Conservation (phyloP, 2,329 filamentous ascomycete genomes). For the Arthrinium puccinioides region DNA sequence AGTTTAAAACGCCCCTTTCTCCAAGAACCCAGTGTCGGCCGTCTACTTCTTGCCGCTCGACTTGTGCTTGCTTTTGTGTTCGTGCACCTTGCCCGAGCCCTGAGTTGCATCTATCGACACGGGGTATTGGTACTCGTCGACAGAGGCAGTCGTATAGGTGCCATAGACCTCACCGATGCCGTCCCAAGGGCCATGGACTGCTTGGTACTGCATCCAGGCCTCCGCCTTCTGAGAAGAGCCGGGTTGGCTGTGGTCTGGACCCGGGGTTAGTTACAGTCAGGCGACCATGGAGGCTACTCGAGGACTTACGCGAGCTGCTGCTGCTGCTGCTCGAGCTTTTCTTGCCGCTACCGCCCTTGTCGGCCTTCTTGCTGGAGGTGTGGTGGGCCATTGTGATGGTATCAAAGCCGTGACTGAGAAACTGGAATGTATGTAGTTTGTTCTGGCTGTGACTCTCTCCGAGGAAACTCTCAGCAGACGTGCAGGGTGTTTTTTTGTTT, state of each 20-base stretch:
- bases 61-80: constrained; percentile 4
- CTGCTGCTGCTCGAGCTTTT: neutral
- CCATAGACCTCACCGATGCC: constrained; percentile 3
- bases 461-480: too few relatives aligned
- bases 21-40: too few relatives aligned
- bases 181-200: constrained; percentile 9
- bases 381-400: constrained; percentile 1
- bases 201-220: constrained; percentile 8
- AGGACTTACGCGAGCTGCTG: neutral
- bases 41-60: constrained; percentile 5
- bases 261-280: neutral
- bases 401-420: neutral
- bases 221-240: constrained; percentile 1
- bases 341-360: too few relatives aligned
- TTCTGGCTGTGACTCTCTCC: too few relatives aligned
- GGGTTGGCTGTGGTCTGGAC: neutral
- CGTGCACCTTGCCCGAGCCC: constrained; percentile 7
- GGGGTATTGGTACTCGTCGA: neutral
- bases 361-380: constrained; percentile 1
- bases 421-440: neutral
- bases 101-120: constrained; percentile 6
- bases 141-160: neutral
- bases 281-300: neutral
- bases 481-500: too few relatives aligned
- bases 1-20: too few relatives aligned